Conservation (phyloP, 306 rosid species). For the Gillenia trifoliata region DNA sequence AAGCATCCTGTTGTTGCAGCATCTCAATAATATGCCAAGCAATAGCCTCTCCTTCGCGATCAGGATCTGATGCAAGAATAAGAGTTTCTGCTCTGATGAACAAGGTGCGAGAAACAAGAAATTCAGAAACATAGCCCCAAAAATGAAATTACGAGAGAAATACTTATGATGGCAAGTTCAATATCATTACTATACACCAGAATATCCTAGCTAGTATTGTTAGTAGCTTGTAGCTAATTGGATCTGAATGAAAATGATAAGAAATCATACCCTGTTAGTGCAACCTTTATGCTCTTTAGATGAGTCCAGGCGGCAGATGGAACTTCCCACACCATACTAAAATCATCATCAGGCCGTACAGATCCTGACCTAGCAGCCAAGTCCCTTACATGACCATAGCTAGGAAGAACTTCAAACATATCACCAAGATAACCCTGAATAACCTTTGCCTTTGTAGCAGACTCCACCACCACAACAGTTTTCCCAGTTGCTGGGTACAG, state of each 20-base stretch:
- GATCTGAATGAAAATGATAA: conserved; percentile 15
- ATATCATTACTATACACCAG: conserved; percentile 5
- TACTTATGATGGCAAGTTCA: conserved; percentile 5
- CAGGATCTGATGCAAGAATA: conserved; percentile 99
- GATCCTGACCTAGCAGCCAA: conserved; percentile 98
- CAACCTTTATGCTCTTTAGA: conserved; percentile 84
- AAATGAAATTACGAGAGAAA: conserved; percentile 10
- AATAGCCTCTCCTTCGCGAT: conserved; percentile 99
- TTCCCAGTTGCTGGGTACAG: conserved; percentile 77
- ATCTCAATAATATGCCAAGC: conserved; percentile 97
- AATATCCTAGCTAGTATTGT: not conserved
- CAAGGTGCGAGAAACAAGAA: conserved; percentile 30
- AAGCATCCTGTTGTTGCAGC: conserved; percentile 86
- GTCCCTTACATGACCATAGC: conserved; percentile 98
- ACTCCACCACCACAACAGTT: conserved; percentile 86
- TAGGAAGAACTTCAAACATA: conserved; percentile 90
- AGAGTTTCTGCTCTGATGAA: conserved; percentile 93
- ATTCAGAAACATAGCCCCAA: conserved; percentile 19
- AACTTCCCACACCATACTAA: conserved; percentile 99
- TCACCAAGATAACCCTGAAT: conserved; percentile 90
- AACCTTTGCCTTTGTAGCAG: conserved; percentile 86
- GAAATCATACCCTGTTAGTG: conserved; percentile 68
- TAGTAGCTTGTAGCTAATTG: conserved; percentile 19
- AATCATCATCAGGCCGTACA: conserved; percentile 93
- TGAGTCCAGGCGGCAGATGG: conserved; percentile 97